A percentile compares a stretch with the other conserved stretches of the same genome.
Evolutionary conservation across 1,284 basidiomycete species (phyloP).

Genomic region (Entoloma clypeatum): DNA sequence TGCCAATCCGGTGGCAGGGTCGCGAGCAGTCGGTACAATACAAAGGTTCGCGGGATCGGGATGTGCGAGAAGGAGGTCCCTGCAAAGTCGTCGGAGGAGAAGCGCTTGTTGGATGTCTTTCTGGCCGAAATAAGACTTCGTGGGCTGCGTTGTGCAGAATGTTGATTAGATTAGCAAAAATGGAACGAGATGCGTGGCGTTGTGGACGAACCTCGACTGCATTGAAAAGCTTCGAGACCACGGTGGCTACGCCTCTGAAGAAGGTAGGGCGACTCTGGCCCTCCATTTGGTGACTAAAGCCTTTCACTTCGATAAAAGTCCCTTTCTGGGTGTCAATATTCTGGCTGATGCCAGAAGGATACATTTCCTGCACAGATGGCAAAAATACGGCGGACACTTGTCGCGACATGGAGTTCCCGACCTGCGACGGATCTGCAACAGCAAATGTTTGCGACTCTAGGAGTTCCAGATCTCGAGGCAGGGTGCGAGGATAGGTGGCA

Average conservation of each 20-base stretch:
- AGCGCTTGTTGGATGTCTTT: slow-evolving; percentile 98
- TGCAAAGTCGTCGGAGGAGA: slow-evolving; percentile 78
- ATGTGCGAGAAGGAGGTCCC: slow-evolving; percentile 78
- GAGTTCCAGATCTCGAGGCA: slow-evolving; percentile 60
- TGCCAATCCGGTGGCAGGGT: slow-evolving; percentile 64
- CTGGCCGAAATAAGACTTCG: slow-evolving; percentile 93
- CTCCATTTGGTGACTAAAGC: slow-evolving; percentile 86
- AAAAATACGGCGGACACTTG: slow-evolving; percentile 73
- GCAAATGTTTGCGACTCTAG: slow-evolving; percentile 36
- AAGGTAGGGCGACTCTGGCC: slow-evolving; percentile 83
- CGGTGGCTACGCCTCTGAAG: slow-evolving; percentile 94
- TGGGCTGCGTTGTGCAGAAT: slow-evolving; percentile 61
- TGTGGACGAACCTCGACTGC: slow-evolving; percentile 65
- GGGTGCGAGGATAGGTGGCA: slow-evolving; percentile 84
- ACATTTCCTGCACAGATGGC: slow-evolving; percentile 79
- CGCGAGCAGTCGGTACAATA: slow-evolving; percentile 83
- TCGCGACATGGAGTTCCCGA: slow-evolving; percentile 25
- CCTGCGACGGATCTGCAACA: slow-evolving; percentile 13
- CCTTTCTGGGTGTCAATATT: slow-evolving; percentile 76
- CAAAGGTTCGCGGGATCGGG: slow-evolving; percentile 68
- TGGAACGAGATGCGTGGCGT: slow-evolving; percentile 2
- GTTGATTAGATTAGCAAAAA: slow-evolving; percentile 4
- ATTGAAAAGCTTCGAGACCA: slow-evolving; percentile 95
- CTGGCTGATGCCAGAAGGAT: slow-evolving; percentile 84
- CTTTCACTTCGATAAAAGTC: slow-evolving; percentile 89